These are phyloP conservation scores for Candida labiduridarum DNA, from an alignment of 1,139 yeast species.

Conservation along the genomic window DNA sequence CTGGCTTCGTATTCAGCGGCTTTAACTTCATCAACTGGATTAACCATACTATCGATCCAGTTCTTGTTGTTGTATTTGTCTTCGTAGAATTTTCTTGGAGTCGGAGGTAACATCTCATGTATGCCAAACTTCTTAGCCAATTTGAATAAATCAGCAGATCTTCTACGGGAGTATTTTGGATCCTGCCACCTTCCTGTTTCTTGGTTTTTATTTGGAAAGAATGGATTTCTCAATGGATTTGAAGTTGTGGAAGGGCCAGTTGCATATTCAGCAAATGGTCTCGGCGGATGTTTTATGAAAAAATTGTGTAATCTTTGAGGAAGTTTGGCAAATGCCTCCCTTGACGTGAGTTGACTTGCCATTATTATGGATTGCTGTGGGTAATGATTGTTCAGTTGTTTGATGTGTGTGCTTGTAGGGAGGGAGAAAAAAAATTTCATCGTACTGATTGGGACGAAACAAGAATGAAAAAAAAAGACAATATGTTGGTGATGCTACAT, in stretches of 20 bases:
- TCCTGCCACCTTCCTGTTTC: conserved; percentile 76
- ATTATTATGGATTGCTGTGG: background rate
- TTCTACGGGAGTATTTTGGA: conserved; percentile 78
- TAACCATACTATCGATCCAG: conserved; percentile 75
- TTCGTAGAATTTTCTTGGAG: conserved; percentile 74
- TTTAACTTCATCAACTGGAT: conserved; percentile 81
- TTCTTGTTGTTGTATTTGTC: conserved; percentile 74
- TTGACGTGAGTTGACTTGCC: conserved; percentile 22
- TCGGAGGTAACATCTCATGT: conserved; percentile 74
- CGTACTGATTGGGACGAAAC: conserved; percentile 1
- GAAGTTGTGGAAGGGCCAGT: conserved; percentile 63
- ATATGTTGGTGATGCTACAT: background rate
- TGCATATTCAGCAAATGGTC: conserved; percentile 71
- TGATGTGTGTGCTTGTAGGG: background rate
- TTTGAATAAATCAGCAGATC: conserved; percentile 84
- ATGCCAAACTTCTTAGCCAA: conserved; percentile 82
- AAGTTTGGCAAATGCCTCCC: conserved; percentile 56
- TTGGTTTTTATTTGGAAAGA: conserved; percentile 82
- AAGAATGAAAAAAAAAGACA: conserved; percentile 1
- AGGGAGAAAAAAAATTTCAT: conserved; percentile 4
- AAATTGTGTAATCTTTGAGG: conserved; percentile 76
- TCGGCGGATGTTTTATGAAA: conserved; percentile 83
- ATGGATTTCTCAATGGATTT: conserved; percentile 82
- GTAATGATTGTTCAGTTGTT: background rate
- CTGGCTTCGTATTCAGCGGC: conserved; percentile 71